Percentiles rank a stretch among this genome's conserved stretches.
phyloP scores from a whole-genome alignment of 805 yeast genomes.

The Hanseniaspora thailandica region DNA sequence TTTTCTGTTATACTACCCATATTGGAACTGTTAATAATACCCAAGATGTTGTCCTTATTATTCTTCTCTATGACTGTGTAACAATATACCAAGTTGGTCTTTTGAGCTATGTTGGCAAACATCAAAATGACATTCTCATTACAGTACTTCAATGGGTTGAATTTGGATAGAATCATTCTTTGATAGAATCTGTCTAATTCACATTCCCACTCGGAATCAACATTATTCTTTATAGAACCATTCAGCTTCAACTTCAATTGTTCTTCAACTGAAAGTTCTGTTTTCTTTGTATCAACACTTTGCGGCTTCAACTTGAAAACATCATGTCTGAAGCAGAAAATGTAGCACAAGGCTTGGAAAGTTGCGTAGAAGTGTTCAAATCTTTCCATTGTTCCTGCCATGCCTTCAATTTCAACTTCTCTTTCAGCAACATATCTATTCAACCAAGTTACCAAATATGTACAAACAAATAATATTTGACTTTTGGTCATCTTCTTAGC shows the following conservation, averaged over 20 bases:
- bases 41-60: constrained; percentile 40
- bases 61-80: constrained; percentile 86
- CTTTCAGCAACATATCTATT: constrained; percentile 70
- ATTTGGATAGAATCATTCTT: constrained; percentile 69
- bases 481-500: constrained; percentile 58
- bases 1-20: constrained; percentile 15
- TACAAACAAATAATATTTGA: constrained; percentile 72
- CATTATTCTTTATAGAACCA: constrained; percentile 16
- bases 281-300: neutral
- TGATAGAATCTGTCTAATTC: constrained; percentile 77
- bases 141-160: constrained; percentile 87
- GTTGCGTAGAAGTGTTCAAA: constrained; percentile 83
- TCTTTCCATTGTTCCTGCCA: constrained; percentile 69
- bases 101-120: constrained; percentile 86
- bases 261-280: constrained; percentile 21
- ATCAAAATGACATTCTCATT: constrained; percentile 86
- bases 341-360: constrained; percentile 79
- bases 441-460: constrained; percentile 74
- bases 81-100: constrained; percentile 82
- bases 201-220: constrained; percentile 50
- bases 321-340: constrained; percentile 77
- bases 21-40: constrained; percentile 29
- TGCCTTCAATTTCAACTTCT: constrained; percentile 60
- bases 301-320: constrained; percentile 31
- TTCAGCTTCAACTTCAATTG: neutral